Evolutionary conservation across 2,329 filamentous ascomycete species (phyloP), one percentile per base, ranked within the genome.

Genomic region (Leptoxyphium fumago): DNA sequence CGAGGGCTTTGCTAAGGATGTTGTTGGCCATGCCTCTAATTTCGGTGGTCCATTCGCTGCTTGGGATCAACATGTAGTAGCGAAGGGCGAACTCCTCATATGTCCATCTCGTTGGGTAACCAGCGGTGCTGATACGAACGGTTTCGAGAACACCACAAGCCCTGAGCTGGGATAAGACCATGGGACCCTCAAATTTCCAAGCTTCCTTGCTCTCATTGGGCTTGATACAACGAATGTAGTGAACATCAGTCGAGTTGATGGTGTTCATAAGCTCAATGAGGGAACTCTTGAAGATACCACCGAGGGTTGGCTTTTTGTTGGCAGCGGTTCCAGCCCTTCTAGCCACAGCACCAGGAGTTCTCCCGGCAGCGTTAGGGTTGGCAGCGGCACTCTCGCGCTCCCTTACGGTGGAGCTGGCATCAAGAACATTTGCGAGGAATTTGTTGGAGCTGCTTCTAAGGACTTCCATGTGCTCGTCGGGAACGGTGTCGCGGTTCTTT

Each of bases 201-300:
- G 91, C 78, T 58, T 84, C 84, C 66, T 98, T 98, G 42, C 79
- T 85, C 66, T 98, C 91, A 61, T 98, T 98, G 29, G 91, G 91
- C 68, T 98, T 98, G 67, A 98, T 96, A 64, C 91, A 98, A 54
- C 91, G 81, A 60, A 98, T 98, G 65, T 98, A 98, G 65, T 98
- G 91, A 15, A 96, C 91, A 61, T 98, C 91, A 2, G 91, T 98
- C 53, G 84, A 88, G 64, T 93, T 94, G 66, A 98, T 98, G 5
- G 91, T 98, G 61, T 78, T 75, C 89, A 98, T 98, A 42, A 98
- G 77, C 66, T 98, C 91, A 55, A 98, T 96, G 57, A 98, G 71
- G 8, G 91, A 96, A 2, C 88, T 94, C 61, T 94, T 94, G 80
- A 98, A 98, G 53, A 98, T 98, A 49, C 91, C 91, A 64, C 91